Evolutionary conservation across 306 rosid genomes (phyloP), one percentile per base, ranked within the genome.

Genomic region (Lathyrus sativus): DNA sequence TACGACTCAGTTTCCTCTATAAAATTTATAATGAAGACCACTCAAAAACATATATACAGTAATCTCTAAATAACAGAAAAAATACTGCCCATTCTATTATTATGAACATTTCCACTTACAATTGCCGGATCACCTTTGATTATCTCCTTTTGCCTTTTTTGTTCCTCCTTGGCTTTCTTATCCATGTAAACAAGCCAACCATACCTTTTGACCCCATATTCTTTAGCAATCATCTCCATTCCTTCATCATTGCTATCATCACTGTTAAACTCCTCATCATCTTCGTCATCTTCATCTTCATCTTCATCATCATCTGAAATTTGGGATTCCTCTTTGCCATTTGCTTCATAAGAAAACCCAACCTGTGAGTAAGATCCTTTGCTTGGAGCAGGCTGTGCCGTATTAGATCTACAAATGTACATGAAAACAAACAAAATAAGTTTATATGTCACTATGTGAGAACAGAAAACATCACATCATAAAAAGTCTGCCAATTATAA

Each of bases 101-200:
- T 44, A 63, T 41, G 66, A 61, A 76, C 9, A 9, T 15, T 58
- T 73, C 12, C 67, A 73, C 99, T 88, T 90, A 93, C 99, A 80
- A 93, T 85, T 73, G 99, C 86, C 76, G 99, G 97, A 67, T 93
- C 96, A 3, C 97, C 99, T 78, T 93, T 93, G 88, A 93, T 93
- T 57, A 90, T 86, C 80, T 93, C 97, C 55, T 90, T 88, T 68
- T 93, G 97, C 85, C 92, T 87, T 82, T 87, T 93, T 71, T 86
- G 97, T 74, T 90, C 99, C 81, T 90, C 97, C 81, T 93, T 93
- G 26, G 96, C 96, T 62, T 88, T 93, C 82, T 88, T 93, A 74
- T 93, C 99, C 99, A 84, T 90, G 85, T 90, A 93, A 67, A 93
- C 97, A 75, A 93, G 96, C 99, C 99, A 93, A 54, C 96, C 97